Evolutionary conservation across 2,329 filamentous ascomycete species (phyloP), one percentile per base, ranked within the genome.

Genomic region (Paraphaeosphaeria minitans): DNA sequence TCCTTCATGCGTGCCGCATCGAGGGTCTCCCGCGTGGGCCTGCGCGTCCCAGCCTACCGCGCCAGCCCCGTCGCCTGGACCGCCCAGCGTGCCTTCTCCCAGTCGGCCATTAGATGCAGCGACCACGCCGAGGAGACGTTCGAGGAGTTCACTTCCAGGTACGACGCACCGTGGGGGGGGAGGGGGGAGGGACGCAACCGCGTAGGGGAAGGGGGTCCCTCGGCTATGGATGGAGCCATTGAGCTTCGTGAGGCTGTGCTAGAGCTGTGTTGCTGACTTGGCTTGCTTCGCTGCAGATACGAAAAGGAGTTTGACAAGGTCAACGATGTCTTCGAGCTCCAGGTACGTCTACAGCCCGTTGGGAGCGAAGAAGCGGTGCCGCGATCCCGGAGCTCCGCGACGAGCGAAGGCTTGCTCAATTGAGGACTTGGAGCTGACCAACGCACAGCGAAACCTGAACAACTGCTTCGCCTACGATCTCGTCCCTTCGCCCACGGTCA

Each of bases 391-490:
- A 47, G 48, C 54, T 57, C 16, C 19, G 53, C 24, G 39, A 58
- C 19, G 47, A 56, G 59, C 59, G 58, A 47, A 42, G 53, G 7
- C 16, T 27, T 22, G 24, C 29, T 51, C 24, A 33, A 29, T 57
- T 42, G 10, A 37, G 39, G 46, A 29, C 48, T 62, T 14, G 35
- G 19, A 53, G 52, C 67, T 75, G 56, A 75, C 57, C 50, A 21
- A 9, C 19, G 22, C 16, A 66, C 76, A 93, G 87, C 91, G 93
- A 81, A 97, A 97, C 85, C 86, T 97, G 77, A 99, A 99, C 89
- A 99, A 99, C 84, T 94, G 93, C 79, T 99, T 99, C 83, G 95
- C 95, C 77, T 99, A 99, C 89, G 95, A 99, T 89, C 90, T 99
- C 75, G 95, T 99, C 68, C 95, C 96, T 76, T 95, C 94, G 46